Evolutionary conservation across 2,329 filamentous ascomycete genomes (phyloP).

Genomic region (Cordyceps cateniannulata): DNA sequence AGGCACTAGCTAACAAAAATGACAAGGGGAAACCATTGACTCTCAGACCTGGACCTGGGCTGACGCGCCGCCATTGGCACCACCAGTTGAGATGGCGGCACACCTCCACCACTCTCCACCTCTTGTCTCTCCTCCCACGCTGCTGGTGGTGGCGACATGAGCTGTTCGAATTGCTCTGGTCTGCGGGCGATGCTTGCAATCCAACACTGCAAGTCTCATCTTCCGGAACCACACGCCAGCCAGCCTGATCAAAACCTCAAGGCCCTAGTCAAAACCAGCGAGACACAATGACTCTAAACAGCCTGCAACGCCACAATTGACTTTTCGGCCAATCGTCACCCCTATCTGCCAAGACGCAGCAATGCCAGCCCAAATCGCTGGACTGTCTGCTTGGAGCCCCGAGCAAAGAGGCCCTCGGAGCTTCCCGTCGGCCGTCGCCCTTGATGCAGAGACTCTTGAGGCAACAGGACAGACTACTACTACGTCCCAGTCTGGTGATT

Average conservation of each 20-base stretch:
- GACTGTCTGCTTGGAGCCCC: background rate
- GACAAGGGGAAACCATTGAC: background rate
- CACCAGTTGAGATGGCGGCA: constrained; percentile 11
- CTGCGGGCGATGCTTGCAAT: background rate
- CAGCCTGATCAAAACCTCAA: background rate
- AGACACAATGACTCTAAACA: constrained; percentile 9
- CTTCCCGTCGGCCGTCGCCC: background rate
- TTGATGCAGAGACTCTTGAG: background rate
- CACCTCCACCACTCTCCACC: constrained; percentile 13
- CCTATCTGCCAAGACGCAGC: background rate
- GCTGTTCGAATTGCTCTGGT: background rate
- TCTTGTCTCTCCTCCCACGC: constrained; percentile 13
- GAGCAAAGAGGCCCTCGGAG: background rate
- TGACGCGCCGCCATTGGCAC: constrained; percentile 6
- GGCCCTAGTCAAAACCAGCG: background rate
- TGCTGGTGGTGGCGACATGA: constrained; percentile 1
- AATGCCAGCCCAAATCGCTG: background rate
- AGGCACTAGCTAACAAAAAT: constrained; percentile 6
- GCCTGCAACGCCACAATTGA: constrained; percentile 1
- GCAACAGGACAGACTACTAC: background rate
- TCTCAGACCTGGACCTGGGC: constrained; percentile 13
- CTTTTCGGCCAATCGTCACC: background rate
- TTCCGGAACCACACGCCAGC: background rate
- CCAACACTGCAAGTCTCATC: background rate
- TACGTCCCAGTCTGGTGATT: background rate